A percentile compares a stretch with the other conserved stretches of the same genome.
Evolutionary conservation across 768 basidiomycete genomes (phyloP).

Genomic region (Gloeopeniophorella convolvens): DNA sequence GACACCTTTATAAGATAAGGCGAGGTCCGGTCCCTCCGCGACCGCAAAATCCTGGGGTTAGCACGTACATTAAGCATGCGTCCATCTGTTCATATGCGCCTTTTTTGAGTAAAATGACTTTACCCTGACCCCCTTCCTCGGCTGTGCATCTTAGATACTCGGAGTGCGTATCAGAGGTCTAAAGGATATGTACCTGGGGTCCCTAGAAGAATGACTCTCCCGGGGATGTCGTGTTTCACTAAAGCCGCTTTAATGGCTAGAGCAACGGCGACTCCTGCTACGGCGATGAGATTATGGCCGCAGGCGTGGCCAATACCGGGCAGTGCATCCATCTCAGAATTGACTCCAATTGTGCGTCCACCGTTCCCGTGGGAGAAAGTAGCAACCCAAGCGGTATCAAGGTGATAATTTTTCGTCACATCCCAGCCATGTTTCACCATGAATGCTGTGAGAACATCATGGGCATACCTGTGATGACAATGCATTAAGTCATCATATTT

Average conservation of each 20-base stretch:
- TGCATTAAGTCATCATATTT: background rate
- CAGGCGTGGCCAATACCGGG: conserved; percentile 54
- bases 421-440: conserved; percentile 60
- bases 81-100: conserved; percentile 75
- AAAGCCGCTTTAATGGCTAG: conserved; percentile 61
- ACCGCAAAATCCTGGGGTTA: background rate
- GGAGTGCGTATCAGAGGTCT: background rate
- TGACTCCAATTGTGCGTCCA: conserved; percentile 67
- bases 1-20: conserved; percentile 47
- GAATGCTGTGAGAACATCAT: conserved; percentile 62
- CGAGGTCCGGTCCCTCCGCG: background rate
- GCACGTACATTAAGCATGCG: conserved; percentile 61
- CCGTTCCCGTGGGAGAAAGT: conserved; percentile 57
- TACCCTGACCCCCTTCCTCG: conserved; percentile 75
- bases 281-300: conserved; percentile 80
- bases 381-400: conserved; percentile 74
- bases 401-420: conserved; percentile 51
- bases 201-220: conserved; percentile 65
- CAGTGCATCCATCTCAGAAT: conserved; percentile 60
- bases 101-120: conserved; percentile 57
- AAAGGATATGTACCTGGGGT: conserved; percentile 53
- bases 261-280: conserved; percentile 66
- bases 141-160: conserved; percentile 34
- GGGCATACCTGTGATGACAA: conserved; percentile 48
- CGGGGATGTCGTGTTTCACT: conserved; percentile 53